A percentile compares a stretch with the other conserved stretches of the same genome.
Conservation (phyloP, 257 asterid species). For the Solanum peruvianum region DNA sequence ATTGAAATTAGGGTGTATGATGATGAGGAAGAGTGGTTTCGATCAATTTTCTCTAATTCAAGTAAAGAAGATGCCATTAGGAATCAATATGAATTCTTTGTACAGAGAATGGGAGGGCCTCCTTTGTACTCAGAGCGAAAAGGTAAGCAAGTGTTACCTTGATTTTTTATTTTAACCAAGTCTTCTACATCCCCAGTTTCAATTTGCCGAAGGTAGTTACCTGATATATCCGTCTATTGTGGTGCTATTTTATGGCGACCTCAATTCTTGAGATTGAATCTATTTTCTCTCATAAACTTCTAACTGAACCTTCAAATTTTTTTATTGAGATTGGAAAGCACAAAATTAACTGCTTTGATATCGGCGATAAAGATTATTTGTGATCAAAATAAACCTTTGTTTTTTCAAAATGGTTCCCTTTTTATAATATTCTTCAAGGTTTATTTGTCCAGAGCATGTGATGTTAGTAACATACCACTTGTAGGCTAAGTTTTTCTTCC, state of each 20-base stretch:
- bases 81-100: slow-evolving; percentile 89
- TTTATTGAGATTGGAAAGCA: background rate
- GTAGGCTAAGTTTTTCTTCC: background rate
- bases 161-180: background rate
- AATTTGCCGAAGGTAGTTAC: background rate
- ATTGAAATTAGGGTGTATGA: slow-evolving; percentile 54
- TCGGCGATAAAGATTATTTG: background rate
- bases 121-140: slow-evolving; percentile 71
- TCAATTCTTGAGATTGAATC: background rate
- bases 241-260: background rate
- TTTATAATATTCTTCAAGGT: background rate
- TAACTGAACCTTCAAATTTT: background rate
- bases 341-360: background rate
- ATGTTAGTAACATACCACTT: background rate
- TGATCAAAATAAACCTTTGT: background rate
- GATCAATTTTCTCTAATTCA: slow-evolving; percentile 71
- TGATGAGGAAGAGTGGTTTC: slow-evolving; percentile 91
- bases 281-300: background rate
- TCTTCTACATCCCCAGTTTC: background rate
- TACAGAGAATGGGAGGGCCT: slow-evolving; percentile 98
- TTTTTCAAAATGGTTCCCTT: background rate
- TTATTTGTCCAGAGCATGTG: background rate
- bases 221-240: background rate
- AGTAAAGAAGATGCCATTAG: slow-evolving; percentile 91
- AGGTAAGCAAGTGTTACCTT: slow-evolving; percentile 27